Base-by-base conservation (phyloP, 768 basidiomycete species). In the Pleurotus salmoneostramineus region DNA sequence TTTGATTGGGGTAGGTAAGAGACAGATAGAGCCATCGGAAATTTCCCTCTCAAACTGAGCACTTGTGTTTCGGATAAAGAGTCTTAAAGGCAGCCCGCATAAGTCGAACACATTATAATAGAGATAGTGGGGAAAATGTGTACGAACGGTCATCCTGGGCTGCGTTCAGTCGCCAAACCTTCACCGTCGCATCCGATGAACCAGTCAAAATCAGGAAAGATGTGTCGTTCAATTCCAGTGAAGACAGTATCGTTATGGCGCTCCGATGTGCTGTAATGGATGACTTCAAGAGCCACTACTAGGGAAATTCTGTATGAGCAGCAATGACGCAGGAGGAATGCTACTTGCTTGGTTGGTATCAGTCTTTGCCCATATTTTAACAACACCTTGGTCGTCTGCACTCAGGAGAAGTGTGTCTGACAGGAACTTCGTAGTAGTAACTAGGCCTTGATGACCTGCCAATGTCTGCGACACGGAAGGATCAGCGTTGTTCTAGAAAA, bases 371-470 rank as follows among this genome's bases (percentile, higher is more conserved):
- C 95, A 96, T 35, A 83, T 68, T 37, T 78, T 76, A 8, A 94
- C 64, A 6, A 70, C 68, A 2, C 96, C 96, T 59, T 77, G 78
- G 57, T 91, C 85, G 69, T 97, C 95, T 49, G 87, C 90, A 50
- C 84, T 88, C 37, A 87, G 71, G 58, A 98, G 74, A 3, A 70
- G 49, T 6, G 77, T 70, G 12, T 80, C 70, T 4, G 73, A 66
- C 5, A 87, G 62, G 65, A 93, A 95, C 46, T 83, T 84, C 46
- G 95, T 79, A 47, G 85, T 88, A 17, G 94, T 94, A 17, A 98
- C 82, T 14, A 83, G 66, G 7, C 84, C 85, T 47, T 82, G 71
- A 65, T 95, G 93, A 3, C 87, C 93, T 0, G 86, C 81, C 5
- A 98, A 77, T 1, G 93, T 95, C 56, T 79, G 72, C 15, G 74